Evolutionary conservation across 2,329 filamentous ascomycete genomes (phyloP).

Genomic region (Penicillium hordei): DNA sequence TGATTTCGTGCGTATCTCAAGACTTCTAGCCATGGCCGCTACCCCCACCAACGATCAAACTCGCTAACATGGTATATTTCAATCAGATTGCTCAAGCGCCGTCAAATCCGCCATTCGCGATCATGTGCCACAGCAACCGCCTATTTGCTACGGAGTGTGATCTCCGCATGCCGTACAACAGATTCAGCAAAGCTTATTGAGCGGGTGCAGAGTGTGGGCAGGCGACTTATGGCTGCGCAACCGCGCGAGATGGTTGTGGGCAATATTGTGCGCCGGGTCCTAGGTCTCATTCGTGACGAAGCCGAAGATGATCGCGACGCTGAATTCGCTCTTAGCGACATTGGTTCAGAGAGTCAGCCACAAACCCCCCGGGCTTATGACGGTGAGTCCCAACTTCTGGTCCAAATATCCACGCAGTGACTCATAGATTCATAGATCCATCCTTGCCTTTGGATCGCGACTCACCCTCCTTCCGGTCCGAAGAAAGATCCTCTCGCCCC

Average conservation of each 20-base stretch:
- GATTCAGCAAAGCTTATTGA: slow-evolving; percentile 77
- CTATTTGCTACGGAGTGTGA: slow-evolving; percentile 81
- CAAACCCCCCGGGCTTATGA: slow-evolving; percentile 43
- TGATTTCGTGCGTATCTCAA: slow-evolving; percentile 67
- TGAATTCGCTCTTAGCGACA: slow-evolving; percentile 60
- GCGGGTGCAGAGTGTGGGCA: slow-evolving; percentile 75
- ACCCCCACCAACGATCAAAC: not conserved
- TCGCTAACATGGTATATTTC: slow-evolving; percentile 8
- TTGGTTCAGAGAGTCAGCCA: slow-evolving; percentile 55
- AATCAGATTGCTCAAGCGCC: slow-evolving; percentile 78
- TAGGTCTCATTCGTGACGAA: slow-evolving; percentile 89
- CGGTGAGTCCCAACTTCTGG: slow-evolving; percentile 26
- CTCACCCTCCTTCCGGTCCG: slow-evolving; percentile 28
- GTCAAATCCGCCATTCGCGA: slow-evolving; percentile 84
- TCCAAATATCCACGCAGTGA: not conserved
- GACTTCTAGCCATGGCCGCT: slow-evolving; percentile 1
- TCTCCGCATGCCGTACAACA: slow-evolving; percentile 75
- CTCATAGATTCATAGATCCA: slow-evolving; percentile 27
- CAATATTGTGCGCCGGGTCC: slow-evolving; percentile 86
- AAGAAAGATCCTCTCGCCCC: slow-evolving; percentile 53
- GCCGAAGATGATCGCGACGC: slow-evolving; percentile 75
- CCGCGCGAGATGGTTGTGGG: slow-evolving; percentile 89
- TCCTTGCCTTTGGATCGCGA: slow-evolving; percentile 32
- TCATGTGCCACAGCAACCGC: slow-evolving; percentile 89
- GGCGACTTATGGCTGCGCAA: slow-evolving; percentile 75